A percentile compares a stretch with the other conserved stretches of the same genome.
phyloP scores from a whole-genome alignment of 2,329 filamentous ascomycete species.

The Colletotrichum cereale region DNA sequence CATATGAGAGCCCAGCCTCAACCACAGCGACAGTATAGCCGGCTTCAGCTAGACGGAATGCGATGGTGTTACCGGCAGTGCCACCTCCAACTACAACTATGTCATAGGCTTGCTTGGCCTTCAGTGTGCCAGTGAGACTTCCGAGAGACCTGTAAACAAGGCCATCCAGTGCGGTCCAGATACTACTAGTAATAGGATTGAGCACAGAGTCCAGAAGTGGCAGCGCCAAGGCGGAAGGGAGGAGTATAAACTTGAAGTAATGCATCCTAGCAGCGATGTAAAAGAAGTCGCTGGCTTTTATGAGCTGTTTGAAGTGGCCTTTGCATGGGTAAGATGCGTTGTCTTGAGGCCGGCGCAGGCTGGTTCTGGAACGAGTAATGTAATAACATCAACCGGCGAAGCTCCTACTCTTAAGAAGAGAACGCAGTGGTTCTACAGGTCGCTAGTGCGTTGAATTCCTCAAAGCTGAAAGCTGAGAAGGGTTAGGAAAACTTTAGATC shows the following conservation, averaged over 20 bases:
- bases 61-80: constrained; percentile 52
- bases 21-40: constrained; percentile 51
- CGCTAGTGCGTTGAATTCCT: background rate
- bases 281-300: too few species aligned
- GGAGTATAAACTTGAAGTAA: background rate
- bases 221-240: background rate
- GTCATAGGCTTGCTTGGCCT: background rate
- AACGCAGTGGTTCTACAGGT: background rate
- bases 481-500: background rate
- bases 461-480: background rate
- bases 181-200: background rate
- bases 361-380: background rate
- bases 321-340: background rate
- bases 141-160: constrained; percentile 11
- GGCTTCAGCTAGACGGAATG: constrained; percentile 48
- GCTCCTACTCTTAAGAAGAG: background rate
- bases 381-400: background rate
- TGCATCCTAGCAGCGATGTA: background rate
- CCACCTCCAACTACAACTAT: constrained; percentile 52
- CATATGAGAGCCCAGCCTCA: constrained; percentile 52
- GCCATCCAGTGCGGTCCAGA: constrained; percentile 19
- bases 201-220: constrained; percentile 9
- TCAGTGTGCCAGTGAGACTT: background rate
- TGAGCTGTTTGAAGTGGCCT: background rate
- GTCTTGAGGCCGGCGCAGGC: background rate